Base-by-base conservation (phyloP, 305 asterid species). In the Fraxinus angustifolia region DNA sequence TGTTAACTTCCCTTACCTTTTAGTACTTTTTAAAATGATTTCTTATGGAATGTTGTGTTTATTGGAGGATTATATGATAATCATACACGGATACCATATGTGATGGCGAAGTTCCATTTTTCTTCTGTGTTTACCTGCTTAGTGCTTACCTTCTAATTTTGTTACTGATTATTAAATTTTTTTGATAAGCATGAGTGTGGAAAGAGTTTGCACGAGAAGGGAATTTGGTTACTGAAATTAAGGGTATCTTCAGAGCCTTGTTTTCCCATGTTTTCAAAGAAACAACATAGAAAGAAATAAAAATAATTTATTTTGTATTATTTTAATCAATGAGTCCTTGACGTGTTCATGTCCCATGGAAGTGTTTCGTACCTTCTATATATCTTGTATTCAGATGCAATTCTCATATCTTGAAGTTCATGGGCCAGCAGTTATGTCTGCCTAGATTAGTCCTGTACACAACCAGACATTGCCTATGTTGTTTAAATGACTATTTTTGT, bases 1-100 rank as follows among this genome's bases (percentile, higher is more conserved):
- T 84, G 23, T 79, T 77, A 73, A 10, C 73, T 48, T 84, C 35
- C 80, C 42, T 40, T 68, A 36, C 60, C 26, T 78, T 35, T n/a
- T 79, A 21, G 4, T 79, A 50, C 76, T 48, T 79, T 75, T 67
- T 75, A 50, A 68, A 30, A 3, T 65, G 77, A 26, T 67, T 70
- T 60, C 77, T 65, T 21, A 45, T 74, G 17, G 65, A 21, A 53
- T 26, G 12, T 16, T 81, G 35, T 82, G 68, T 14, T 77, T 33
- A 83, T 23, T 42, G 7, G 35, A 74, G 42, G 48, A 40, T 81
- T 28, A 34, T 75, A 34, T 11, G 77, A 17, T 68, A 84, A 82
- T 67, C 16, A 45, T 36, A 30, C 68, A 38, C 34, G 56, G 50
- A 62, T 84, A 45, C 72, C 36, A 34, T 78, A 58, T 78, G 73